phyloP scores from a whole-genome alignment of 257 asterid species.

The Solanum corneliomulleri region DNA sequence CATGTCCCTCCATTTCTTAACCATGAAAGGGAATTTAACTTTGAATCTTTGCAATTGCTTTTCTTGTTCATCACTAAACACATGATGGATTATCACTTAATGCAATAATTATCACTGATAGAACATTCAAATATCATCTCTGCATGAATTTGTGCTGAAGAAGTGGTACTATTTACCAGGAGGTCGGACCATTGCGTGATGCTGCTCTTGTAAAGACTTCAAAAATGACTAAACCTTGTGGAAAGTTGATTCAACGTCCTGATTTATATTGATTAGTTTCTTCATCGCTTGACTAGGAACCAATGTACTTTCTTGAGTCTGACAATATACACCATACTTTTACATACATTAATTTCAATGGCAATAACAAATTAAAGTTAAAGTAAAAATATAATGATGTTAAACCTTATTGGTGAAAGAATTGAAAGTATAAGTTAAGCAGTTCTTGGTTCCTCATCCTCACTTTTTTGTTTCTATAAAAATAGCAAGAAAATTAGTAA shows the following conservation, averaged over 20 bases:
- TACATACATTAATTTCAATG: not conserved
- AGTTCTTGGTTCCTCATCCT: not conserved
- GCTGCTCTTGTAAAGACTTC: not conserved
- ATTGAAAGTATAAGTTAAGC: not conserved
- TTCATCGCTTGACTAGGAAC: not conserved
- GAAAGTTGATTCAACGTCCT: not conserved
- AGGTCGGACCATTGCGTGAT: no score
- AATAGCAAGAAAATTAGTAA: no score
- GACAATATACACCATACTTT: not conserved
- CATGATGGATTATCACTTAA: not conserved
- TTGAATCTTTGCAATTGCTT: not conserved
- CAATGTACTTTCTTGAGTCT: not conserved
- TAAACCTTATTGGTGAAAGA: not conserved
- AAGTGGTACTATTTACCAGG: no score
- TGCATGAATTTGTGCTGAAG: no score
- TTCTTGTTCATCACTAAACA: not conserved
- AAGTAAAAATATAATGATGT: not conserved
- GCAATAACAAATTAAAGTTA: not conserved
- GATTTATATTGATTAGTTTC: not conserved
- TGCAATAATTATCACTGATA: not conserved
- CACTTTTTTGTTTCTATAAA: no score
- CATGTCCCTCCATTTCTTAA: not conserved
- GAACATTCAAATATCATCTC: not conserved
- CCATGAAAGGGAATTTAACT: not conserved
- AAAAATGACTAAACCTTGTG: not conserved